Conservation (phyloP, 208 protist species). For the Eutreptiella sp. region DNA sequence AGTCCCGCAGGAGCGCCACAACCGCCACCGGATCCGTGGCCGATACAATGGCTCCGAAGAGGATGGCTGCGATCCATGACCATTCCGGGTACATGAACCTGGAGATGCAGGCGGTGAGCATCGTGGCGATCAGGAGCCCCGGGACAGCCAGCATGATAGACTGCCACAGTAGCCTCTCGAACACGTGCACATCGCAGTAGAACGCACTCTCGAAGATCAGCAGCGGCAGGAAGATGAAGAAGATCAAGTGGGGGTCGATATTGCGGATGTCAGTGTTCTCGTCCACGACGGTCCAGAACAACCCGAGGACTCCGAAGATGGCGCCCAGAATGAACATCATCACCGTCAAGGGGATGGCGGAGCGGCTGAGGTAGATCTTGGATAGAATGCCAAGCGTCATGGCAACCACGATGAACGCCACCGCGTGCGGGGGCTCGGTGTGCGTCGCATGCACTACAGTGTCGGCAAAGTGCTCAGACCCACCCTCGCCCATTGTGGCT, state of each 20-base stretch:
- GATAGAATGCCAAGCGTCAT: conserved; percentile 2
- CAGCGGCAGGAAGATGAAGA: conserved; percentile 77
- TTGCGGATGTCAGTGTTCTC: conserved; percentile 26
- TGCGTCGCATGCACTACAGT: too few relatives aligned
- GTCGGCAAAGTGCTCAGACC: too few relatives aligned
- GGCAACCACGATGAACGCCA: conserved; percentile 21
- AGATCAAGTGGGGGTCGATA: conserved; percentile 68
- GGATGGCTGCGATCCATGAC: conserved; percentile 56
- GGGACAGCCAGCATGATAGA: conserved; percentile 62
- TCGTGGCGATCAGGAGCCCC: conserved; percentile 65
- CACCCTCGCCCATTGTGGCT: too few relatives aligned
- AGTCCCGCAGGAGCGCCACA: conserved; percentile 65
- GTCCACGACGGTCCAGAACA: conserved; percentile 42
- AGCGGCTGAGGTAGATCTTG: conserved; percentile 14
- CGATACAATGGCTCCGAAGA: conserved; percentile 71
- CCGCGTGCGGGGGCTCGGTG: too few relatives aligned
- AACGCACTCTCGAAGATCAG: conserved; percentile 79
- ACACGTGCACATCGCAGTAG: conserved; percentile 60
- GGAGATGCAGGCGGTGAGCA: conserved; percentile 47
- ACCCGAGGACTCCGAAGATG: not conserved
- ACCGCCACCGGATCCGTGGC: conserved; percentile 79
- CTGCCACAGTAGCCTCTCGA: conserved; percentile 57
- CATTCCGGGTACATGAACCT: conserved; percentile 49
- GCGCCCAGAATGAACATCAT: conserved; percentile 12
- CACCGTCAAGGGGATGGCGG: conserved; percentile 10